phyloP scores from a whole-genome alignment of 352 stramenopile genomes.

The Saprolegnia diclina region DNA sequence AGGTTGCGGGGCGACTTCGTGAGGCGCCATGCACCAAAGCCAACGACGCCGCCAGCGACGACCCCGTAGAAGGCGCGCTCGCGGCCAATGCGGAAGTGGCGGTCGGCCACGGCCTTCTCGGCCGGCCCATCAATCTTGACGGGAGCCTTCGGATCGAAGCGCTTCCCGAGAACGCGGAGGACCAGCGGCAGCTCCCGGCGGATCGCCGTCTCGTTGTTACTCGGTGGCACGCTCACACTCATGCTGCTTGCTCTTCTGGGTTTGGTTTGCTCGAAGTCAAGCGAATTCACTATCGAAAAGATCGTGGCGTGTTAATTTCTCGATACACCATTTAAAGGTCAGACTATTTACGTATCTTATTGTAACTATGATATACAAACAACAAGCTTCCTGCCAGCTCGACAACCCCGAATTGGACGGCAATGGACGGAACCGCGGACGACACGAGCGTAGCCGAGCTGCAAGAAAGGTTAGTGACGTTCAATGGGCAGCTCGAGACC shows the following conservation, averaged over 20 bases:
- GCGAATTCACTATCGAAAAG: not conserved
- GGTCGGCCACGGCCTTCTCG: slow-evolving; percentile 21
- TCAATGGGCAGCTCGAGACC: slow-evolving; percentile 72
- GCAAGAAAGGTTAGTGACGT: slow-evolving; percentile 68
- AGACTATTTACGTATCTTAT: not conserved
- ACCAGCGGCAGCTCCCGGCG: slow-evolving; percentile 24
- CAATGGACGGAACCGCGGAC: not conserved
- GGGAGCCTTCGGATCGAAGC: slow-evolving; percentile 13
- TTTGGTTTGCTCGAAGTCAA: not conserved
- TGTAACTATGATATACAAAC: not conserved
- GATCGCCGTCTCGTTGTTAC: slow-evolving; percentile 14
- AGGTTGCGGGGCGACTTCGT: slow-evolving; percentile 12
- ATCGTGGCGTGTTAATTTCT: not conserved
- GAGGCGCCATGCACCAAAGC: slow-evolving; percentile 12
- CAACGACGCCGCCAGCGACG: slow-evolving; percentile 4
- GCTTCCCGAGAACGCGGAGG: slow-evolving; percentile 19
- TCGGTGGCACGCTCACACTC: not conserved
- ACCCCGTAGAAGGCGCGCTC: slow-evolving; percentile 1
- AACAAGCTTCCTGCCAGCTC: not conserved
- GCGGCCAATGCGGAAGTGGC: slow-evolving; percentile 10
- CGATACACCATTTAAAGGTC: not conserved
- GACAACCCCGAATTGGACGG: not conserved
- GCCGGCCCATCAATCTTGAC: slow-evolving; percentile 26
- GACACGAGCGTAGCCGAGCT: slow-evolving; percentile 40
- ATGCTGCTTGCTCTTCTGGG: not conserved